These are phyloP conservation scores for Kickxella alabastrina DNA, from an alignment of 192 early-diverging fungal species.

Conservation along the genomic window DNA sequence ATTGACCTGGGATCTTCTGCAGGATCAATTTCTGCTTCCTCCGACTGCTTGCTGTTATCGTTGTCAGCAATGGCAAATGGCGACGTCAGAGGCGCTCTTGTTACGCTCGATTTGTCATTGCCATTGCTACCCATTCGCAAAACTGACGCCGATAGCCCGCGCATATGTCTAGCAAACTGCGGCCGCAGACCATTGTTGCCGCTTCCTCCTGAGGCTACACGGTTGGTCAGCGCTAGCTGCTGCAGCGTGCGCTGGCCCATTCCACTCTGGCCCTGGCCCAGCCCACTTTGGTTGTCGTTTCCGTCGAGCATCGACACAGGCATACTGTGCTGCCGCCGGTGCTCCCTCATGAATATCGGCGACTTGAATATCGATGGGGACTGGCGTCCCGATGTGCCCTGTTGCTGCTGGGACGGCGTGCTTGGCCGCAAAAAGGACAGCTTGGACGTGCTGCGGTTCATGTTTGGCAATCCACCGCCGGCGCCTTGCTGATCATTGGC, in stretches of 20 bases:
- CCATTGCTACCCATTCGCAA: constrained; percentile 5
- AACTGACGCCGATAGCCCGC: constrained; percentile 30
- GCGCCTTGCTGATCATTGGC: neutral
- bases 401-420: neutral
- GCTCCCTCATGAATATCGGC: constrained; percentile 13
- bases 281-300: neutral
- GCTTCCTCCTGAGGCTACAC: constrained; percentile 7
- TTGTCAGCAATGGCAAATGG: neutral
- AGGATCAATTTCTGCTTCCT: neutral
- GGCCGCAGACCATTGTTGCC: neutral
- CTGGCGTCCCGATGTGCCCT: constrained; percentile 5
- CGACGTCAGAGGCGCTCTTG: neutral
- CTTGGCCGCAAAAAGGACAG: constrained; percentile 19
- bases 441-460: constrained; percentile 9
- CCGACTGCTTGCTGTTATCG: neutral
- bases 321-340: constrained; percentile 45
- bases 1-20: neutral
- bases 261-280: neutral
- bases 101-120: neutral
- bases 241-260: constrained; percentile 17
- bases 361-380: constrained; percentile 16
- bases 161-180: constrained; percentile 10
- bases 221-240: constrained; percentile 40
- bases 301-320: constrained; percentile 16
- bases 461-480: constrained; percentile 1